Percentiles rank a stretch among this genome's conserved stretches.
Conservation (phyloP, 306 rosid species). For the Rubus idaeus region DNA sequence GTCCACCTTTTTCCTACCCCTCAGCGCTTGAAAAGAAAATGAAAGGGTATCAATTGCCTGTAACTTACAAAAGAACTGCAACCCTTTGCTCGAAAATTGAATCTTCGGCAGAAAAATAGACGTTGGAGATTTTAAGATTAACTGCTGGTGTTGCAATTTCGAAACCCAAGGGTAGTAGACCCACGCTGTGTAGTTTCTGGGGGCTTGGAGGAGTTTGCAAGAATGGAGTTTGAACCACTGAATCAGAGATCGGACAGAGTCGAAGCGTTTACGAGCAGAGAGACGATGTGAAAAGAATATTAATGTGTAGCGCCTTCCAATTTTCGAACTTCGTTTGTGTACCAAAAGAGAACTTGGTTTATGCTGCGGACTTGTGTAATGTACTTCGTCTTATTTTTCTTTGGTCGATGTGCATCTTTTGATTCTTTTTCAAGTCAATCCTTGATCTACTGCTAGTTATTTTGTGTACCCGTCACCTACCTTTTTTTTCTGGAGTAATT, state of each 20-base stretch:
- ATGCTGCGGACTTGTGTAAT: neutral
- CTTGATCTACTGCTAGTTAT: too few relatives aligned
- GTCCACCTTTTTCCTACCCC: neutral
- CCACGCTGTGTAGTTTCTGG: neutral
- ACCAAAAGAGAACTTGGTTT: neutral
- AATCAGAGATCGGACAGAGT: constrained; percentile 16
- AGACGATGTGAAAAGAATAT: neutral
- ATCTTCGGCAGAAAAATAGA: neutral
- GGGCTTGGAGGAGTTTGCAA: constrained; percentile 5
- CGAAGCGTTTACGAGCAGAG: neutral
- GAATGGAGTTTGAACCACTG: constrained; percentile 5
- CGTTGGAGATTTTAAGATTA: neutral
- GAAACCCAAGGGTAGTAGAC: neutral
- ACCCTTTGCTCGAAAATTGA: neutral
- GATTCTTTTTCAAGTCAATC: too few relatives aligned
- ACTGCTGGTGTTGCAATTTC: neutral
- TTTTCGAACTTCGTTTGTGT: constrained; percentile 14
- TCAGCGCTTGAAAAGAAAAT: neutral
- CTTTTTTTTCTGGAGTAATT: too few relatives aligned
- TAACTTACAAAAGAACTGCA: neutral
- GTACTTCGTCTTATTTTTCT: neutral
- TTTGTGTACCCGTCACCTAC: too few relatives aligned
- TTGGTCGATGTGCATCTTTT: neutral
- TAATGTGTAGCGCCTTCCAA: constrained; percentile 18
- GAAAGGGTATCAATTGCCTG: neutral